Base-by-base conservation (phyloP, 352 stramenopile species). In the Plasmopara viticola region DNA sequence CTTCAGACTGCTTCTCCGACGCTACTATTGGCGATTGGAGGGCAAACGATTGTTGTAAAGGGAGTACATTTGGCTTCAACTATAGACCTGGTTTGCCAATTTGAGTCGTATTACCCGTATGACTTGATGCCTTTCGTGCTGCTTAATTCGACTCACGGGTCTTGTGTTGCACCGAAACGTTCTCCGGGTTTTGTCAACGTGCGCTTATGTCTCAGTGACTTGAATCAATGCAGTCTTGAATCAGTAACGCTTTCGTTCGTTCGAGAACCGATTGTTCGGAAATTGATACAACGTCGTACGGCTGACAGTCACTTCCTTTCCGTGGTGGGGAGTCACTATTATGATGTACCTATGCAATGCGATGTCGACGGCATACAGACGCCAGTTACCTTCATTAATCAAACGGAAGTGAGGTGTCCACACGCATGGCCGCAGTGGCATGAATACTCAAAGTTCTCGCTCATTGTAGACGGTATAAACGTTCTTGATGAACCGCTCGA, bases 151-250 rank as follows among this genome's bases (percentile, higher is more conserved):
- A 72, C 58, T 2, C 14, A 60, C 18, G 46, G 68, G n/a, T 61
- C 51, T 12, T 85, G 74, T 47, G 29, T 51, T 25, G 35, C 61
- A 1, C 64, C 67, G n/a, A 30, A 62, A 31, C 67, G 68, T 52
- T 15, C 45, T 18, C 56, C 60, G 0, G 67, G 72, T 0, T 31
- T 31, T 14, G 56, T 75, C 2, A 25, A 66, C 20, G 13, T 84
- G 5, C 53, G 51, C 2, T 25, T 85, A 0, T 83, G 72, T 20
- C 14, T 79, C 8, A 45, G 34, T 13, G 54, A 52, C 13, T 30
- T n/a, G 14, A 44, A 47, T 25, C 33, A 54, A 12, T 70, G 62
- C 37, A 70, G 62, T 25, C 5, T 48, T 20, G 28, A 53, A 15
- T 60, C 57, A n/a, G 18, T 70, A 12, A 38, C 15, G 1, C 31